Evolutionary conservation across 2,329 filamentous ascomycete genomes (phyloP).

Genomic region (Lachnellula hyalina): DNA sequence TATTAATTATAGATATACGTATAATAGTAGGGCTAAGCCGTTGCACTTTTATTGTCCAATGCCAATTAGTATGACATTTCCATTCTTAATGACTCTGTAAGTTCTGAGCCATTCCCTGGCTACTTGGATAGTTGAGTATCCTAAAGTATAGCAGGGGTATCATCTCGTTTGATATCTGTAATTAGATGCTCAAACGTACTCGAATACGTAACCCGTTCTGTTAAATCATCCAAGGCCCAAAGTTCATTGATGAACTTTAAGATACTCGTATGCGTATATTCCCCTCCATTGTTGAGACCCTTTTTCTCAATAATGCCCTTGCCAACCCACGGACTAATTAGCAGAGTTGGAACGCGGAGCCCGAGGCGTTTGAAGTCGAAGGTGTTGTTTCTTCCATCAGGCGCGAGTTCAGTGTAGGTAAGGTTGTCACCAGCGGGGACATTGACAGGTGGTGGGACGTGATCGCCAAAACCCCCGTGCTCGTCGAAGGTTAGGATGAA

Average conservation of each 20-base stretch:
- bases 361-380: conserved; percentile 38
- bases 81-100: neutral
- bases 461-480: conserved; percentile 43
- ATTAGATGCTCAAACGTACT: conserved; percentile 27
- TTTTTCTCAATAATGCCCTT: conserved; percentile 37
- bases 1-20: too few species aligned
- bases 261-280: conserved; percentile 42
- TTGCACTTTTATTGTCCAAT: too few species aligned
- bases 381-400: conserved; percentile 33
- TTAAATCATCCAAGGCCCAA: conserved; percentile 32
- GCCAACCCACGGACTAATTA: conserved; percentile 40
- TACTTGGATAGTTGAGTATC: conserved; percentile 18
- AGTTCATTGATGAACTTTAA: conserved; percentile 38
- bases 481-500: conserved; percentile 45
- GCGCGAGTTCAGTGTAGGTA: conserved; percentile 33
- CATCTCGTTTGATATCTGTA: conserved; percentile 16
- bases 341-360: conserved; percentile 38
- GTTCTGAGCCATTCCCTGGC: neutral
- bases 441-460: conserved; percentile 38
- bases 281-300: conserved; percentile 33
- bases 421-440: conserved; percentile 36
- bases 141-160: conserved; percentile 20
- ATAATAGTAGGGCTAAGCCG: too few species aligned
- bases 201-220: conserved; percentile 18
- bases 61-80: neutral